Percentiles rank a stretch among this genome's conserved stretches.
phyloP scores from a whole-genome alignment of 768 basidiomycete genomes.

The Boletellus ananas region DNA sequence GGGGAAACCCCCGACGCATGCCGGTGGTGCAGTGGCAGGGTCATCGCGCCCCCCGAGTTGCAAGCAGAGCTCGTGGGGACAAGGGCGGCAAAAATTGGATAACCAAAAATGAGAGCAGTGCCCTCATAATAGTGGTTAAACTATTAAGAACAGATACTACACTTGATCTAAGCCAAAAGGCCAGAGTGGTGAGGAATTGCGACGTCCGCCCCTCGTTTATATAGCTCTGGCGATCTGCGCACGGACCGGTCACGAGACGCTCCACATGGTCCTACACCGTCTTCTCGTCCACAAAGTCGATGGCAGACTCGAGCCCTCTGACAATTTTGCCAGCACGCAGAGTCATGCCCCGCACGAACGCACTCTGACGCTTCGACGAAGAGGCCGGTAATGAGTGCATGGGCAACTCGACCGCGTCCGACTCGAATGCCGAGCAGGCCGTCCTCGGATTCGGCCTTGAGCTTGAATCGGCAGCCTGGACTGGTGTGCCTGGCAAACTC shows the following conservation, averaged over 20 bases:
- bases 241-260: no score
- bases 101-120: slow-evolving; percentile 54
- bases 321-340: slow-evolving; percentile 36
- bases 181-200: slow-evolving; percentile 30
- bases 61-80: slow-evolving; percentile 15
- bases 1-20: slow-evolving; percentile 8
- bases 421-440: slow-evolving; percentile 9
- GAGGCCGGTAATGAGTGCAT: slow-evolving; percentile 7
- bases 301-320: slow-evolving; percentile 36
- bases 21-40: slow-evolving; percentile 6
- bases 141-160: slow-evolving; percentile 74
- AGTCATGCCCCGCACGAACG: slow-evolving; percentile 34
- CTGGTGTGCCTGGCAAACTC: background rate
- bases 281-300: slow-evolving; percentile 39
- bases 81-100: slow-evolving; percentile 38
- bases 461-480: slow-evolving; percentile 25
- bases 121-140: slow-evolving; percentile 55
- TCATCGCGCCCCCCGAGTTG: slow-evolving; percentile 9
- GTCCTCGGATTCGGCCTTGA: slow-evolving; percentile 20
- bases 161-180: slow-evolving; percentile 76
- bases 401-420: slow-evolving; percentile 7
- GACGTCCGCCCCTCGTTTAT: background rate
- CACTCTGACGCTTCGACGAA: slow-evolving; percentile 24
- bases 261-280: no score
- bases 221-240: slow-evolving; percentile 7